These are phyloP conservation scores for Coix lacrymajobi DNA, from an alignment of 176 grass and related monocot genomes.

Conservation along the genomic window DNA sequence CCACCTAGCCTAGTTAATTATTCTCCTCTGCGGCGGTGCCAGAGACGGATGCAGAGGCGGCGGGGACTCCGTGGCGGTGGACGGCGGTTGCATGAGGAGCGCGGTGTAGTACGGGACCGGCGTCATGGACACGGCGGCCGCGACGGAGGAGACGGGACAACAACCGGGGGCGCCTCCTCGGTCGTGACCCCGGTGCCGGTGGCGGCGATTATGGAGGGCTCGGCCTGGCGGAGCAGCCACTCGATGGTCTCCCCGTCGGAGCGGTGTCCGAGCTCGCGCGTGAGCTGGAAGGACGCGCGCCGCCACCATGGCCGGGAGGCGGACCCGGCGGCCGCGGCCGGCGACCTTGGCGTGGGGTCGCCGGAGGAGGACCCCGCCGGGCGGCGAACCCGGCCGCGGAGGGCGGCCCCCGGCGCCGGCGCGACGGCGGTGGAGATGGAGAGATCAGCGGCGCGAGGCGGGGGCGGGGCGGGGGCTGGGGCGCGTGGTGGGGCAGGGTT, in stretches of 20 bases:
- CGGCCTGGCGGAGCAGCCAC: slow-evolving; percentile 85
- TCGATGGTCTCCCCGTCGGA: slow-evolving; percentile 88
- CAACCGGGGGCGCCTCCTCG: slow-evolving; percentile 45
- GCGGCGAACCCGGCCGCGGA: not conserved
- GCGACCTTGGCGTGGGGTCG: slow-evolving; percentile 68
- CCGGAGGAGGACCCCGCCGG: not conserved
- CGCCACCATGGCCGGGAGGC: slow-evolving; percentile 67
- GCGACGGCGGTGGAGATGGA: not conserved
- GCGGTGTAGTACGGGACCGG: slow-evolving; percentile 42
- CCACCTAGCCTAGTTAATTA: slow-evolving; percentile 8
- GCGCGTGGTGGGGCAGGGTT: slow-evolving; percentile 13
- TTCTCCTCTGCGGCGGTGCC: not conserved
- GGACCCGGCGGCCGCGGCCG: slow-evolving; percentile 73
- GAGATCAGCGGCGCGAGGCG: not conserved
- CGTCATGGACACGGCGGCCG: not conserved
- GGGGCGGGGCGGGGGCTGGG: too few relatives aligned
- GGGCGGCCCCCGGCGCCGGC: not conserved
- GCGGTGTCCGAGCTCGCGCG: slow-evolving; percentile 72
- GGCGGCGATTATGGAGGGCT: slow-evolving; percentile 81
- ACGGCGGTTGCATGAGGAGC: slow-evolving; percentile 47
- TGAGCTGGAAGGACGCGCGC: slow-evolving; percentile 83
- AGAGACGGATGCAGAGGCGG: not conserved
- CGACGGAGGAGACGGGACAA: slow-evolving; percentile 23
- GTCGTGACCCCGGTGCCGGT: slow-evolving; percentile 66
- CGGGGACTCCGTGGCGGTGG: not conserved